Evolutionary conservation across 352 stramenopile species (phyloP), one percentile per base, ranked within the genome.

Genomic region (Phytophthora pisi): DNA sequence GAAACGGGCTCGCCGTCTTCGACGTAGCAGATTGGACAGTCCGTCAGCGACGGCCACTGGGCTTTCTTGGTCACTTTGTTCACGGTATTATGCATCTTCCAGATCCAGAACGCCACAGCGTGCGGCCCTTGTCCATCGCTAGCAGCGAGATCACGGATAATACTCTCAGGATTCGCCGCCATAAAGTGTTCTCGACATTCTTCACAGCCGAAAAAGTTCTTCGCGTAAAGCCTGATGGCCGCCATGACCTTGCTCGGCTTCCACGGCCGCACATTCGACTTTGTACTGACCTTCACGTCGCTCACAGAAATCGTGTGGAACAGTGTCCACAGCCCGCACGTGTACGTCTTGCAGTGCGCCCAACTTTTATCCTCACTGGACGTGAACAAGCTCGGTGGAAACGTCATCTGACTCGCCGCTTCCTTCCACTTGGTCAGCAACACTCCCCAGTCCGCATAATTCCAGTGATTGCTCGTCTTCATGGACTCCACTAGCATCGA

Each of bases 121-220:
- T 78, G 53, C 9, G 77, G 68, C 0, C 81, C 82, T 0, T 79
- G 56, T 15, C 30, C 26, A 45, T 93, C 83, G 20, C 64, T 65
- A 6, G 52, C 55, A 2, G 76, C 78, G 1, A 92, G 42, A 1
- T 77, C 61, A 3, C 68, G 57, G 23, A 96, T 88, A 2, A 80
- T 66, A n/a, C 62, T 80, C 45, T 77, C 72, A 4, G 87, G 82
- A 56, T 96, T 95, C 6, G 78, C 77, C 23, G 66, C 36, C 11
- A 93, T 58, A 28, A 96, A 96, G 70, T 96, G 86, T 38, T 85
- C 70, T 2, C 82, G 66, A 46, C 88, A 96, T 26, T 90, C 72
- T 63, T 91, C 84, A 36, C 88, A 96, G 15, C 86, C 88, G 40
- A 96, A 96, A 54, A 96, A 96, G 54, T 92, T 76, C 55, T 81